A percentile compares a stretch with the other conserved stretches of the same genome.
These are phyloP conservation scores for Sporothrix mexicana DNA, from an alignment of 2,329 filamentous ascomycete genomes.

Conservation along the genomic window DNA sequence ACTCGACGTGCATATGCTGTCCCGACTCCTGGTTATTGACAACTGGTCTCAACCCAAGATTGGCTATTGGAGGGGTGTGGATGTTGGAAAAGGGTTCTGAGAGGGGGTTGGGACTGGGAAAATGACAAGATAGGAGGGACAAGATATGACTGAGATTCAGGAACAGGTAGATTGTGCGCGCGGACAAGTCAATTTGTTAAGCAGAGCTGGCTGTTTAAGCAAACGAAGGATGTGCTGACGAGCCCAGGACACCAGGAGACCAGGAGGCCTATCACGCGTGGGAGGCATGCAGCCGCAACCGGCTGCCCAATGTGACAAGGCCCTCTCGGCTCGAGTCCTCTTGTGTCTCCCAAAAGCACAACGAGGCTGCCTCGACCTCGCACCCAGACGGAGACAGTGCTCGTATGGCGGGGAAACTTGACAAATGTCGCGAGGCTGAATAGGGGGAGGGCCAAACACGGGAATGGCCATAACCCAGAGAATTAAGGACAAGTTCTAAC, in stretches of 20 bases:
- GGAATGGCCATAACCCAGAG: too few relatives aligned
- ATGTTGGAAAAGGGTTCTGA: neutral
- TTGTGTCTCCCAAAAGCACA: neutral
- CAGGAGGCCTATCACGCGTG: neutral
- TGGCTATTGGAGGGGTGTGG: neutral
- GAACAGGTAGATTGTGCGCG: neutral
- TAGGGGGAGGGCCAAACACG: too few relatives aligned
- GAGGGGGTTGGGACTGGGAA: neutral
- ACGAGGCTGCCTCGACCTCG: neutral
- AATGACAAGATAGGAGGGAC: neutral
- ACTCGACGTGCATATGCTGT: neutral
- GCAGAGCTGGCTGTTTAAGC: neutral
- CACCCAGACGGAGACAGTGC: neutral
- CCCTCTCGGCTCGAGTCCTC: constrained; percentile 1
- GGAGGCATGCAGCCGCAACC: constrained; percentile 5
- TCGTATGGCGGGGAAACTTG: neutral
- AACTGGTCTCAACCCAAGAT: neutral
- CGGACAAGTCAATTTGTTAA: neutral
- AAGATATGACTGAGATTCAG: neutral
- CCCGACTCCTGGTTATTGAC: neutral
- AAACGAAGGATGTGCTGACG: neutral
- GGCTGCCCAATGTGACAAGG: neutral
- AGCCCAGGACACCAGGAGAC: too few relatives aligned
- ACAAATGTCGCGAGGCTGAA: neutral
- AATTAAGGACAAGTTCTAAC: too few relatives aligned